phyloP scores from a whole-genome alignment of 2,329 filamentous ascomycete genomes.

The Epichloe gansuensis region DNA sequence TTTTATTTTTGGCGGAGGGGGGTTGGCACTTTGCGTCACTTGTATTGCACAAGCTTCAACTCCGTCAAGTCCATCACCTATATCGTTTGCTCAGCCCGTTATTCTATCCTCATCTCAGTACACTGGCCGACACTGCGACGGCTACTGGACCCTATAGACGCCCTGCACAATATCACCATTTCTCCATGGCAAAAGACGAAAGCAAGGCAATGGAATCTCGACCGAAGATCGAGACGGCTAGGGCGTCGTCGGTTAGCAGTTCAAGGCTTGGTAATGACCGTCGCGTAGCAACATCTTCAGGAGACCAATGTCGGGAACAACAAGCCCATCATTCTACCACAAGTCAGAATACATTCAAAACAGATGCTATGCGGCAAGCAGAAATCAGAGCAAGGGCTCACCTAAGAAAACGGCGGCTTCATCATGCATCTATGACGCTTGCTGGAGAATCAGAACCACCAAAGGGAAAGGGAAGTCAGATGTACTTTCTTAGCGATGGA shows the following conservation, averaged over 20 bases:
- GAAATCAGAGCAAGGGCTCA: slow-evolving; percentile 3
- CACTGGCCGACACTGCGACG: not conserved
- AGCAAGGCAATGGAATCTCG: not conserved
- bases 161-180: not conserved
- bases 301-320: not conserved
- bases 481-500: slow-evolving; percentile 9
- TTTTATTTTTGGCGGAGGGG: not conserved
- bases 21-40: not conserved
- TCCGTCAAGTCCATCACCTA: not conserved
- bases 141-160: not conserved
- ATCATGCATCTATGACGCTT: not conserved
- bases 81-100: not conserved
- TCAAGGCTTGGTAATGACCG: not conserved
- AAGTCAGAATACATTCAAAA: not conserved
- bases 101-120: not conserved
- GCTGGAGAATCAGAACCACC: not conserved
- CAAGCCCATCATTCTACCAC: not conserved
- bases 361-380: slow-evolving; percentile 1
- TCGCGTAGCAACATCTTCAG: not conserved
- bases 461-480: not conserved
- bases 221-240: not conserved
- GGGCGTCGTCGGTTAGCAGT: not conserved
- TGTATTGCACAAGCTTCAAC: not conserved
- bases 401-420: slow-evolving; percentile 1
- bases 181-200: not conserved